Percentiles rank a stretch among this genome's conserved stretches.
Evolutionary conservation across 1,139 yeast genomes (phyloP).

Genomic region (Petasospora rhodanensis): DNA sequence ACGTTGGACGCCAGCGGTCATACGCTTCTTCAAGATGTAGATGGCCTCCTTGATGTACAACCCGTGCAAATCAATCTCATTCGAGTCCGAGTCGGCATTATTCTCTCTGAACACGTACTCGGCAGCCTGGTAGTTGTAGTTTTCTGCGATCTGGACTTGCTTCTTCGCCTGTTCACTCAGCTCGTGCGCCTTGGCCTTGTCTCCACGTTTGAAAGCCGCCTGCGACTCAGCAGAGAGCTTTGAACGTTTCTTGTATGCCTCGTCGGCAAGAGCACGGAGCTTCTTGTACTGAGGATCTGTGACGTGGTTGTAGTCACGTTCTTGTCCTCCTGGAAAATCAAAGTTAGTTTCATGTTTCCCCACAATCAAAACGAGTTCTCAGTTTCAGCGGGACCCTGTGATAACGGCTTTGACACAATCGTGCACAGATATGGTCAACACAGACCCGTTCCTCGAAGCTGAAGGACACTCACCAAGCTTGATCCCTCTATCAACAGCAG

Average conservation of each 20-base stretch:
- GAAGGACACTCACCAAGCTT: constrained; percentile 16
- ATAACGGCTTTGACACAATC: neutral
- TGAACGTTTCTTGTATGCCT: constrained; percentile 54
- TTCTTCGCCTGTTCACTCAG: constrained; percentile 66
- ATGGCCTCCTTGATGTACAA: constrained; percentile 85
- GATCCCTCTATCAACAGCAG: constrained; percentile 22
- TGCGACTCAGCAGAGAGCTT: constrained; percentile 66
- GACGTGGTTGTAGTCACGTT: constrained; percentile 68
- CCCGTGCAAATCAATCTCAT: constrained; percentile 94
- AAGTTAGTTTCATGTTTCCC: no score
- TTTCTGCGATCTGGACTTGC: constrained; percentile 58
- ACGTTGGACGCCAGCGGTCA: constrained; percentile 59
- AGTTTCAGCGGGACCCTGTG: no score
- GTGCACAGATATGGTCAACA: neutral
- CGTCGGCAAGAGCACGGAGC: constrained; percentile 65
- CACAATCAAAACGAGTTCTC: no score
- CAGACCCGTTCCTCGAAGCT: neutral
- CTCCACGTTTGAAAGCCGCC: constrained; percentile 69
- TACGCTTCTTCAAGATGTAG: constrained; percentile 66
- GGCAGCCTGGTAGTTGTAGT: constrained; percentile 75
- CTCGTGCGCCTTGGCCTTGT: constrained; percentile 66
- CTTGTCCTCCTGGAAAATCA: constrained; percentile 21
- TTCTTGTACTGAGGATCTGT: constrained; percentile 60
- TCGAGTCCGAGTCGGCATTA: constrained; percentile 74
- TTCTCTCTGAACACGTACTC: constrained; percentile 86